These are phyloP conservation scores for Aspergillus sp. DNA, from an alignment of 2,329 filamentous ascomycete species.

Conservation along the genomic window DNA sequence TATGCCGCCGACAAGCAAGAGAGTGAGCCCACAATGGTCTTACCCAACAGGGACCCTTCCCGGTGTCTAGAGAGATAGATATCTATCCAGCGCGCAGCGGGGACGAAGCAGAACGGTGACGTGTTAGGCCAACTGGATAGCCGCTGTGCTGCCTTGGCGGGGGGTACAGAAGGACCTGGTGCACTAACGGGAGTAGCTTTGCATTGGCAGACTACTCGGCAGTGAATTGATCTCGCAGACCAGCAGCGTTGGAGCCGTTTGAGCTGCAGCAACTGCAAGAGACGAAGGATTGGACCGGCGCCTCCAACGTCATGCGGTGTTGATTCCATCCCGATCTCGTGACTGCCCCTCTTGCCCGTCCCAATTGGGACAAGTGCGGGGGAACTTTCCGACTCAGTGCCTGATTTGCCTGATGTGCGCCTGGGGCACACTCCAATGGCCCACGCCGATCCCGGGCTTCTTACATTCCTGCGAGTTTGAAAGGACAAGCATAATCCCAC, in stretches of 20 bases:
- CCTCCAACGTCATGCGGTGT: constrained; percentile 24
- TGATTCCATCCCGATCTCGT: constrained; percentile 20
- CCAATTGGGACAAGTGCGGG: constrained; percentile 8
- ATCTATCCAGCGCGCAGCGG: not conserved
- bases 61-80: not conserved
- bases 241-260: not conserved
- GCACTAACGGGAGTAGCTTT: not conserved
- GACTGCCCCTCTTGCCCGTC: constrained; percentile 10
- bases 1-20: not conserved
- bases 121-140: constrained; percentile 18
- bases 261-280: not conserved
- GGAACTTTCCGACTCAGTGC: not conserved
- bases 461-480: too few species aligned
- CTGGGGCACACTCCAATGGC: not conserved
- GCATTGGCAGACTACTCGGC: too few species aligned
- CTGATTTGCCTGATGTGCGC: not conserved
- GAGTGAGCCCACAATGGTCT: not conserved
- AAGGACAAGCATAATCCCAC: not conserved
- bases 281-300: constrained; percentile 6
- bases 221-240: not conserved
- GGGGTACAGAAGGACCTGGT: not conserved
- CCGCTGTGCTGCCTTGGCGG: constrained; percentile 6
- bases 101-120: constrained; percentile 13
- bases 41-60: not conserved
- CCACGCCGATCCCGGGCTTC: not conserved